Conservation (phyloP, 75 land plant species). For the Chamaecyparis obtusa region DNA sequence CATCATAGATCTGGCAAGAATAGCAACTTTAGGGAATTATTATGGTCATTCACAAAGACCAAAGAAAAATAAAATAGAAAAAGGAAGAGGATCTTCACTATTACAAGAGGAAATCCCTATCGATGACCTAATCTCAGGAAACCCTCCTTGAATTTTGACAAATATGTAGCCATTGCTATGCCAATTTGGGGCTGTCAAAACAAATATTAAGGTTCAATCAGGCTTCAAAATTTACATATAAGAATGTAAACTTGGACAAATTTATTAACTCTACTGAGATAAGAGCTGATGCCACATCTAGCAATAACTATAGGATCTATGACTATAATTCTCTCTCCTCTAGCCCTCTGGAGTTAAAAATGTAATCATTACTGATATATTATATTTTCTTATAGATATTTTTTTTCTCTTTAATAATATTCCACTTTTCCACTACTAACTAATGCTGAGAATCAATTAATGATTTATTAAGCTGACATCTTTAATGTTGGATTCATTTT, state of each 20-base stretch:
- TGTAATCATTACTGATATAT: background rate
- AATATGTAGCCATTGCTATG: constrained; percentile 67
- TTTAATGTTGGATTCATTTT: background rate
- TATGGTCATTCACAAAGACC: constrained; percentile 11
- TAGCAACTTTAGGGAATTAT: constrained; percentile 9
- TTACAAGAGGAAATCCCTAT: constrained; percentile 33
- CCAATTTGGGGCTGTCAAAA: constrained; percentile 48
- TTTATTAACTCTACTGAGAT: background rate
- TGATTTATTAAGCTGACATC: background rate
- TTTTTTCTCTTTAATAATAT: background rate
- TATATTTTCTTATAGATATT: background rate
- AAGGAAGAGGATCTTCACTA: background rate
- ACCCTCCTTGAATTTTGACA: constrained; percentile 80
- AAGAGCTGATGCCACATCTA: too few species aligned
- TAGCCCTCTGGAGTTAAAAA: background rate
- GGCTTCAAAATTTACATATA: background rate
- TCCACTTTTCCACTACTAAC: background rate
- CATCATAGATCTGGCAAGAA: constrained; percentile 74
- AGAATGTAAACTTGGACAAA: background rate
- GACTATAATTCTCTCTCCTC: background rate
- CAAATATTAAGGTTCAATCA: background rate
- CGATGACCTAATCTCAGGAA: constrained; percentile 76
- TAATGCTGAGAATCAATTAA: background rate
- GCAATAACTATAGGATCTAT: constrained; percentile 1
- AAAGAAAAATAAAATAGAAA: background rate